Base-by-base conservation (phyloP, 768 basidiomycete species). In the Harrya chromipes region DNA sequence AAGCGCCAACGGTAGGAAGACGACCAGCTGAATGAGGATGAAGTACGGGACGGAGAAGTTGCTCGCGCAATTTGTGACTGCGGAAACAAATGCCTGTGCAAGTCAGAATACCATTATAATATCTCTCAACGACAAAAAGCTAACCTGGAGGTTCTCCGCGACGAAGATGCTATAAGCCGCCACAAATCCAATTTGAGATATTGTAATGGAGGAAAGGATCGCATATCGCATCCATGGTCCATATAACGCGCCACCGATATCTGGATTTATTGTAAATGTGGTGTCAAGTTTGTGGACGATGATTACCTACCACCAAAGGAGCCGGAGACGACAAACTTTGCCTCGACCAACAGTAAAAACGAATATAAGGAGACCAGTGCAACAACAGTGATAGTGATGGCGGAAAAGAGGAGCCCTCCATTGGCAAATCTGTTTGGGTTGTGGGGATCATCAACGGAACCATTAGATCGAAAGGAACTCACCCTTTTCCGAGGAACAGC, bases 141-240 rank as follows among this genome's bases (percentile, higher is more conserved):
- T 16, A 52, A 75, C 80, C 67, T 81, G 83, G 13, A 93, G 77
- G 64, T 94, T 97, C 71, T 94, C 82, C 1, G 94, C 87, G 37
- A 97, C 92, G 66, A 97, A 98, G 65, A 98, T 97, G 14, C 86
- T 92, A 68, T 99, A 99, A 12, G 94, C 94, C 29, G 82, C 64
- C 39, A 89, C 87, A 67, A 94, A 94, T 35, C 92, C 92, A 31
- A 94, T 72, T 65, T 94, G 97, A 1, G 95, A 97, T 20, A 94
- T 64, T 0, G 87, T 76, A 62, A 99, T 95, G 14, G 92, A 94
- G 4, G 74, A 74, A 8, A 99, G 80, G 62, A 99, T 97, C 13
- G 84, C 72, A 52, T 87, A 84, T 39, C 97, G 85, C 90, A 99
- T 91, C 84, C 86, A 91, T 13, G 83, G 82, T 2, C 97, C 97